Evolutionary conservation across 1,284 basidiomycete species (phyloP), one percentile per base, ranked within the genome.

Genomic region (Ustilago sp.): DNA sequence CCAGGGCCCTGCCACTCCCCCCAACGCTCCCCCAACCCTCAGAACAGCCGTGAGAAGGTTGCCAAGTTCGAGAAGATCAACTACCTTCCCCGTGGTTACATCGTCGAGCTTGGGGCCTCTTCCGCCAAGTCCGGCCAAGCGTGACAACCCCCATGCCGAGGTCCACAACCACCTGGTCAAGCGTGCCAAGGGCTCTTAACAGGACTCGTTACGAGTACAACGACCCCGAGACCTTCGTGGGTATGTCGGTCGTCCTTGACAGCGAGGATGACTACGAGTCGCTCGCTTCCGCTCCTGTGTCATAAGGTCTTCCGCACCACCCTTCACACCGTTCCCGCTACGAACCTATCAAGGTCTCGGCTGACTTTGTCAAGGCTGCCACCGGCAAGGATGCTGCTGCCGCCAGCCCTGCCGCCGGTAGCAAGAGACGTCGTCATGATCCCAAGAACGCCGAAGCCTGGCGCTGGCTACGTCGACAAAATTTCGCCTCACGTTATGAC

Each of bases 401-500:
- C 9, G 39, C 36, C 11, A 36, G 28, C 39, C 19, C 38, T 8
- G 19, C 28, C 6, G 19, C 28, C 17, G 45, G 59, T 50, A 45
- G 61, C 63, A 71, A 68, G 64, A 73, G 53, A 61, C 70, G 65
- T 32, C 68, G 74, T 11, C 63, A 67, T 61, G 34, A 77, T 52
- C 75, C 70, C n/a, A 73, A 38, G 34, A 59, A 61, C 19, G 72
- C 64, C 8, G 68, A 74, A n/a, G 15, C 31, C 50, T 9, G 76
- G 72, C 38, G 54, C 45, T 7, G 76, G 72, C 35, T 61, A 62
- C 56, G 72, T 64, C 51, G 79, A 81, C 63, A 73, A 66, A 15
- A 79, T 81, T 38, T 62, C 64, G 7, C 76, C 79, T n/a, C 78
- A 81, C 59, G 64, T 73, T 55, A 81, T 81, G 80, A 78, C 73